These are phyloP conservation scores for Centaurea solstitialis DNA, from an alignment of 129 eudicot genomes.

Conservation along the genomic window DNA sequence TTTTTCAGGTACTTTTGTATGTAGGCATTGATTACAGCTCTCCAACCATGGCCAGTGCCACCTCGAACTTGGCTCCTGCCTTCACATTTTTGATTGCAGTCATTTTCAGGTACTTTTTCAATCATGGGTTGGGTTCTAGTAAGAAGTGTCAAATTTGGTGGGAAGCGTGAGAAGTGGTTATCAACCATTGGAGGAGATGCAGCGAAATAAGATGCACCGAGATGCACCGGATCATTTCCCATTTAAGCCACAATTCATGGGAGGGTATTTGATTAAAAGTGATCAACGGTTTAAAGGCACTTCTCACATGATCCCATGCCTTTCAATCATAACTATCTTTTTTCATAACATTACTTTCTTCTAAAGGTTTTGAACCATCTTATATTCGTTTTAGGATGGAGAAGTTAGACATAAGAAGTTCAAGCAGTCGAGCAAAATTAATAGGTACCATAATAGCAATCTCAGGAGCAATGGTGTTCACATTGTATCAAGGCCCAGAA, in stretches of 20 bases:
- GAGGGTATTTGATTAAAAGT: too few relatives aligned
- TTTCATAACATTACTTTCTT: background rate
- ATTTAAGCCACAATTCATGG: too few relatives aligned
- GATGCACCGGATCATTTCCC: too few relatives aligned
- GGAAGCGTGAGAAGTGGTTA: too few relatives aligned
- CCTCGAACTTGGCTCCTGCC: slow-evolving; percentile 35
- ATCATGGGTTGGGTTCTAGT: too few relatives aligned
- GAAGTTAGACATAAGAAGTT: slow-evolving; percentile 32
- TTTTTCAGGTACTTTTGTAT: slow-evolving; percentile 34
- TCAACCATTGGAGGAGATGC: too few relatives aligned
- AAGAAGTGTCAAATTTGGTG: too few relatives aligned
- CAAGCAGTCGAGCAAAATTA: slow-evolving; percentile 39
- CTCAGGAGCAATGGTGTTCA: slow-evolving; percentile 45
- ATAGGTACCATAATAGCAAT: slow-evolving; percentile 42
- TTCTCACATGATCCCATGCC: too few relatives aligned
- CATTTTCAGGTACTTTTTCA: slow-evolving; percentile 24
- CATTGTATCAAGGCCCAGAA: slow-evolving; percentile 41
- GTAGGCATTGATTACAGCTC: slow-evolving; percentile 39
- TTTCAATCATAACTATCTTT: background rate
- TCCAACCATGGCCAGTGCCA: slow-evolving; percentile 44
- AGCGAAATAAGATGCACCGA: too few relatives aligned
- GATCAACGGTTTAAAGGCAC: too few relatives aligned
- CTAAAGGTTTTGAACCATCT: background rate
- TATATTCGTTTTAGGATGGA: slow-evolving; percentile 37
- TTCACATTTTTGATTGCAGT: slow-evolving; percentile 42